Evolutionary conservation across 108 stramenopile genomes (phyloP), one percentile per base, ranked within the genome.

Genomic region (Nitzschia putrida): DNA sequence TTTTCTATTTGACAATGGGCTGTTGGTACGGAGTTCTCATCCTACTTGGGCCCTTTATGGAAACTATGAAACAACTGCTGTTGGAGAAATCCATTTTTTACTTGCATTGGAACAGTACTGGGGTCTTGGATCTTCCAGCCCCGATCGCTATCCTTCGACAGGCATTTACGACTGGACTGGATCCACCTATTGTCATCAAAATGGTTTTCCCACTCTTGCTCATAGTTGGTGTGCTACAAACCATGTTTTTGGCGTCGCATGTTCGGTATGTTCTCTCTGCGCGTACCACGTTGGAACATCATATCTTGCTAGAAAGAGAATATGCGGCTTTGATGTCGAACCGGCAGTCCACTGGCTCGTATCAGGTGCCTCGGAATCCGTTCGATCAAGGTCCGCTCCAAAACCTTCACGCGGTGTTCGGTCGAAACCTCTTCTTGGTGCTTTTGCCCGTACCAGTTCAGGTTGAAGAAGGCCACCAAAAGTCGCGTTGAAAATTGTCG

Each of bases 1-100:
- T 94, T 8, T 76, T 85, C 47, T 87, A 83, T 59, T 40, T 94
- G 24, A 64, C 72, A 23, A 8, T 82, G 9, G 89, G 87, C 26
- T 90, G 88, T 50, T 81, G 73, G 64, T 91, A 88, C 66, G 88
- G 87, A 18, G 54, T 66, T 7, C 53, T 58, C n/a, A 14, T 94
- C 45, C 79, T 94, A 2, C 73, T 64, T 42, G 14, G 22, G 21
- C 77, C 80, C 13, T 94, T 90, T 57, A 81, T 64, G 39, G 75
- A 66, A 34, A 69, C 64, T 44, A 74, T 90, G 50, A 66, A 63
- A 66, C 20, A 73, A 25, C 71, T 80, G 40, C 64, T 85, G 9
- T 42, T 61, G 53, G 58, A 68, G 45, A 69, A 86, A 67, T 86
- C 87, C 12, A 82, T 72, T 53, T 65, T 66, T 24, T 51, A 85